These are phyloP conservation scores for Pharnaceum exiguum DNA, from an alignment of 148 eudicot genomes.

Conservation along the genomic window DNA sequence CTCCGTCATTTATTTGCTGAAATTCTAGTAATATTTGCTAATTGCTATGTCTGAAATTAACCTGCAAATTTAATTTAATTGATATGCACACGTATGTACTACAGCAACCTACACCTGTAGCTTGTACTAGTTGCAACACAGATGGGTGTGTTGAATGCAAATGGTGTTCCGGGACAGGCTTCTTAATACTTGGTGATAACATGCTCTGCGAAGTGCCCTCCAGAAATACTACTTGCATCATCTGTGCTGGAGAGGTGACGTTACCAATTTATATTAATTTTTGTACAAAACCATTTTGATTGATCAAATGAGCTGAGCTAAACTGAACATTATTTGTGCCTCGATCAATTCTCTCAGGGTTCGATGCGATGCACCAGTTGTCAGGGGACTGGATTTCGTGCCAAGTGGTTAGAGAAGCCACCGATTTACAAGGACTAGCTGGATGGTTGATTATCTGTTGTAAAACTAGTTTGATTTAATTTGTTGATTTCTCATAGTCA, in stretches of 20 bases:
- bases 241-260: conserved; percentile 82
- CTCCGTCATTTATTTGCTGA: too few species aligned
- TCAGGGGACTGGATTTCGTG: conserved; percentile 90
- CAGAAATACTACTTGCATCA: conserved; percentile 71
- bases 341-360: conserved; percentile 39
- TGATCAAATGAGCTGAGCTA: not conserved
- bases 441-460: not conserved
- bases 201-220: conserved; percentile 97
- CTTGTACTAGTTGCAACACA: conserved; percentile 72
- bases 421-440: conserved; percentile 38
- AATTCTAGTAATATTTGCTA: not conserved
- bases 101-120: conserved; percentile 83
- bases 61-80: not conserved
- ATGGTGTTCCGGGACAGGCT: conserved; percentile 95
- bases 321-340: not conserved
- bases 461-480: too few species aligned
- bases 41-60: not conserved
- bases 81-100: not conserved
- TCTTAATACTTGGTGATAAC: conserved; percentile 91
- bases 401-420: conserved; percentile 81
- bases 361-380: conserved; percentile 61
- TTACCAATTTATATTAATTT: not conserved
- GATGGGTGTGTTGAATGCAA: conserved; percentile 80
- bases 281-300: not conserved
- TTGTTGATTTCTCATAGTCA: too few species aligned